phyloP scores from a whole-genome alignment of 1,284 basidiomycete genomes.

The Cutaneotrichosporon spelunceum region DNA sequence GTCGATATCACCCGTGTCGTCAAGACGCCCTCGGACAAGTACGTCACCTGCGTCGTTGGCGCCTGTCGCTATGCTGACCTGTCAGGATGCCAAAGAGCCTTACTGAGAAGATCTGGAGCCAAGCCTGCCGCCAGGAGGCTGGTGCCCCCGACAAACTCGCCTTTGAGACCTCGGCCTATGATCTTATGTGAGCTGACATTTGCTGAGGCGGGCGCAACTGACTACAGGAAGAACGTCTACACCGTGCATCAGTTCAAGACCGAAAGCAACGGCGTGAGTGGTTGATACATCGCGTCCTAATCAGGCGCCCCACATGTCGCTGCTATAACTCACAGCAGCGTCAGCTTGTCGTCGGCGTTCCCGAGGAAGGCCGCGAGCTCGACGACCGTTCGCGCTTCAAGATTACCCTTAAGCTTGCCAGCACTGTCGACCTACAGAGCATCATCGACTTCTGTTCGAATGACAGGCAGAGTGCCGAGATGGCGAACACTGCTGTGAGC shows the following conservation, averaged over 20 bases:
- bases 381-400: conserved; percentile 46
- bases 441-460: conserved; percentile 42
- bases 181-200: conserved; percentile 33
- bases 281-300: neutral
- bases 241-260: conserved; percentile 33
- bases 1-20: conserved; percentile 17
- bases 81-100: conserved; percentile 43
- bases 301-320: neutral
- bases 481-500: conserved; percentile 33
- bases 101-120: conserved; percentile 39
- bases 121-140: conserved; percentile 26
- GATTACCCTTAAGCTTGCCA: conserved; percentile 38
- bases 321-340: conserved; percentile 22
- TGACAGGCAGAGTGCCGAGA: conserved; percentile 31
- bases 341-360: conserved; percentile 41
- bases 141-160: conserved; percentile 22
- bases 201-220: conserved; percentile 9
- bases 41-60: conserved; percentile 2
- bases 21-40: conserved; percentile 29
- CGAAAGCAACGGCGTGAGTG: conserved; percentile 28
- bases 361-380: conserved; percentile 38
- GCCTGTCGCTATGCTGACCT: neutral
- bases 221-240: conserved; percentile 45
- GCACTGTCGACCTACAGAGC: conserved; percentile 40
- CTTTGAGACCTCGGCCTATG: conserved; percentile 39